Conservation (phyloP, 345 rosid species). For the Citrus australasica region DNA sequence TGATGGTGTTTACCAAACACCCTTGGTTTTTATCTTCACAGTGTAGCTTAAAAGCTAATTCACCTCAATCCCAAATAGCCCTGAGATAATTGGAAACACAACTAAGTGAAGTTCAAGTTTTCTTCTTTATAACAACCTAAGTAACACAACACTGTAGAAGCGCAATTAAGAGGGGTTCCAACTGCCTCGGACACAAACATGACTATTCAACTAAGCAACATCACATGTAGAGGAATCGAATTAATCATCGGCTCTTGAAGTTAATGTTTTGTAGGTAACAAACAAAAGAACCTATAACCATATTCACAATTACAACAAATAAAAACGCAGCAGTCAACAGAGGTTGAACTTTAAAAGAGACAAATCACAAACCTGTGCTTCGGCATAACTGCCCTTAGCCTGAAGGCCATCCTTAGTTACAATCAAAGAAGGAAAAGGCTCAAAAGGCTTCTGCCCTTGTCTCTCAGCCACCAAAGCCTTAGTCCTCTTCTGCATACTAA, state of each 20-base stretch:
- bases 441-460: constrained; percentile 55
- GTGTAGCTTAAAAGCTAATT: too few relatives aligned
- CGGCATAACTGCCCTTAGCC: constrained; percentile 88
- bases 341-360: background rate
- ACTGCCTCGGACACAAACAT: too few relatives aligned
- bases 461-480: constrained; percentile 54
- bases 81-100: background rate
- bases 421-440: constrained; percentile 79
- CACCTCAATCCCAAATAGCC: too few relatives aligned
- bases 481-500: constrained; percentile 89
- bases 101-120: background rate
- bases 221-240: background rate
- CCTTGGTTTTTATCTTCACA: too few relatives aligned
- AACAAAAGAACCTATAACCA: background rate
- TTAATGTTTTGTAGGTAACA: background rate
- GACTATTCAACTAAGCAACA: background rate
- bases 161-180: background rate
- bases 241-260: background rate
- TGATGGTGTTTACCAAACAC: too few relatives aligned
- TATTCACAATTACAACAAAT: background rate
- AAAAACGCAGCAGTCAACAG: background rate
- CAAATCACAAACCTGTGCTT: constrained; percentile 63
- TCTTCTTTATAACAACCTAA: background rate
- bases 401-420: constrained; percentile 55
- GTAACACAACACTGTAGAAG: background rate